Evolutionary conservation across 2,329 filamentous ascomycete genomes (phyloP).

Genomic region (Hansfordia pulvinata): DNA sequence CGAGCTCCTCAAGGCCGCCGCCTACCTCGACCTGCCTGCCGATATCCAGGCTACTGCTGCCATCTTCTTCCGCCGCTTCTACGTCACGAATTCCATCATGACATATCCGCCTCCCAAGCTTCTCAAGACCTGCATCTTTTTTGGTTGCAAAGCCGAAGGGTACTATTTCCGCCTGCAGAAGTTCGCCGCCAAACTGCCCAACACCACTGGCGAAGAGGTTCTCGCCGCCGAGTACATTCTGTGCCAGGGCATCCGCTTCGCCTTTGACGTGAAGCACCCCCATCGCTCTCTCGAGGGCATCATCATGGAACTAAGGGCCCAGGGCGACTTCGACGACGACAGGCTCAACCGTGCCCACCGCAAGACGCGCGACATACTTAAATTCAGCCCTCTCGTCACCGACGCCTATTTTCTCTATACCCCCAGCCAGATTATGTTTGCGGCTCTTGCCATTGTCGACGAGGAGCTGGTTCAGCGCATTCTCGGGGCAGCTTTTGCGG

Average conservation of each 20-base stretch:
- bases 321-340: constrained; percentile 44
- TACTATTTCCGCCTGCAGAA: constrained; percentile 51
- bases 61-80: constrained; percentile 87
- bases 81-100: constrained; percentile 90
- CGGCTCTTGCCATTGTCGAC: constrained; percentile 66
- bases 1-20: constrained; percentile 41
- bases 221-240: constrained; percentile 86
- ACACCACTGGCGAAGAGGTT: constrained; percentile 66
- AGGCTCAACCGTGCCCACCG: constrained; percentile 50
- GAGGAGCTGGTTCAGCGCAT: constrained; percentile 39
- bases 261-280: constrained; percentile 85
- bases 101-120: constrained; percentile 87
- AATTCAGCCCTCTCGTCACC: constrained; percentile 70
- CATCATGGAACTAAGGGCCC: constrained; percentile 65
- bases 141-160: constrained; percentile 86
- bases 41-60: constrained; percentile 61
- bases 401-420: constrained; percentile 97
- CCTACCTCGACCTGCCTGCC: constrained; percentile 36
- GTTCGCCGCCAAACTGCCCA: constrained; percentile 58
- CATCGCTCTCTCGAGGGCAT: constrained; percentile 79
- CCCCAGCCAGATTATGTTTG: constrained; percentile 85
- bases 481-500: constrained; percentile 25
- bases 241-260: constrained; percentile 84
- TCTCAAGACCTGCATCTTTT: constrained; percentile 80
- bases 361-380: constrained; percentile 60